Evolutionary conservation across 768 basidiomycete genomes (phyloP), one percentile per base, ranked within the genome.

Genomic region (Jaapia argillacea): DNA sequence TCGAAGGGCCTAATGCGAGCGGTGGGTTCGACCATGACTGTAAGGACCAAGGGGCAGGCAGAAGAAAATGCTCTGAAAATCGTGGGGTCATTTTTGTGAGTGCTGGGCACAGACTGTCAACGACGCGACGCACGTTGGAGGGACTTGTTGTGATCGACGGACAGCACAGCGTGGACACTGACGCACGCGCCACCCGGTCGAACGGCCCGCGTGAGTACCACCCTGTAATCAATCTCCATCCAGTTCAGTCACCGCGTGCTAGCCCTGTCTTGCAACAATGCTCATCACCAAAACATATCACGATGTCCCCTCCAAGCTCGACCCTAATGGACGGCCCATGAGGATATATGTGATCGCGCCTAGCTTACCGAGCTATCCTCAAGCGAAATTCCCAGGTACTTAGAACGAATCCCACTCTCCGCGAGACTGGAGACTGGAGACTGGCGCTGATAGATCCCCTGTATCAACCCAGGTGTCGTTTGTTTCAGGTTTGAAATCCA

Each of bases 341-440:
- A 71, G 90, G 43, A 78, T 94, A 31, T 91, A 82, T 56, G 68
- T 96, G 24, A 82, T 92, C 45, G 75, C 86, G 16, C 92, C 92
- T 5, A 71, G 69, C 41, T 57, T 91, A 12, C 80, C 84, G 7
- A 75, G 81, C 39, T 91, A 94, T 58, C 92, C 92, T 1, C 73
- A 89, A 36, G 92, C 89, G 21, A 89, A 83, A 61, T 94, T 93
- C 58, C 91, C 90, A 56, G 89, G 88, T 79, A 58, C 45, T 51
- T 28, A 10, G 23, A 33, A 41, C 44, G 41, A 37, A 7, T 25
- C 33, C 39, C 24, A 42, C 18, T 27, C 24, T 21, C 21, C 37
- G 22, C 37, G 21, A 12, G 10, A 10, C n/a, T n/a, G n/a, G n/a
- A n/a, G n/a, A n/a, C n/a, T n/a, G n/a, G n/a, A n/a, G n/a, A n/a